These are phyloP conservation scores for Chlorella sp. DNA, from an alignment of 139 green algal genomes.

Conservation along the genomic window DNA sequence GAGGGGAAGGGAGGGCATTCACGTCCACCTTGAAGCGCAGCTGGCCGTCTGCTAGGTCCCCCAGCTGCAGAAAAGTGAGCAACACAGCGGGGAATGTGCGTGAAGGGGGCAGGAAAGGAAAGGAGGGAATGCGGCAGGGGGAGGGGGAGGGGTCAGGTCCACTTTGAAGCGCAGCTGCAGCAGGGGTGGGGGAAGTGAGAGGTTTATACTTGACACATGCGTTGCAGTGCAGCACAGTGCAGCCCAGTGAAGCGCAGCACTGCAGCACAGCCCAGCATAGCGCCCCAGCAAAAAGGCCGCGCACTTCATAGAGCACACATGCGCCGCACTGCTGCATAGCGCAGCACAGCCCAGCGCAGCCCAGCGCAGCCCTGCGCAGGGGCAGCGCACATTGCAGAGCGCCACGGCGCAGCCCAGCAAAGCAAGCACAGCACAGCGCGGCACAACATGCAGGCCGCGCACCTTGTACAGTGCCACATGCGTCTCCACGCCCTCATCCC, in stretches of 20 bases:
- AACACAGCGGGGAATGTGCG: no score
- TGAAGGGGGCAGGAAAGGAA: no score
- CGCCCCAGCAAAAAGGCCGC: no score
- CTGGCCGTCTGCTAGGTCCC: slow-evolving; percentile 62
- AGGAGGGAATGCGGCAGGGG: no score
- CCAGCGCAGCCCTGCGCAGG: no score
- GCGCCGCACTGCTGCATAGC: no score
- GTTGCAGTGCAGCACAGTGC: no score
- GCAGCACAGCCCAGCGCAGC: background rate
- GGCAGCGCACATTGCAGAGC: no score
- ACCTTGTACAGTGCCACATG: slow-evolving; percentile 55
- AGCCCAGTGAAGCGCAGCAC: no score
- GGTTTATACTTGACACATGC: background rate
- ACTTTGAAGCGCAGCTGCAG: slow-evolving; percentile 88
- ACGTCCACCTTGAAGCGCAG: slow-evolving; percentile 92
- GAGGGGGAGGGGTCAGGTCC: no score
- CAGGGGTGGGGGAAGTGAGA: background rate
- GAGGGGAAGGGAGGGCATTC: slow-evolving; percentile 87
- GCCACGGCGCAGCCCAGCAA: background rate
- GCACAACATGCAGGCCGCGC: background rate
- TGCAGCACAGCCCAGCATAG: no score
- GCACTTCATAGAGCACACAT: no score
- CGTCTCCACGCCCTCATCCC: slow-evolving; percentile 41
- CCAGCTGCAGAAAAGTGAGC: slow-evolving; percentile 57
- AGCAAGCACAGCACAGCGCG: background rate